Base-by-base conservation (phyloP, 106 monocot genomes). In the Ottelia alismoides region DNA sequence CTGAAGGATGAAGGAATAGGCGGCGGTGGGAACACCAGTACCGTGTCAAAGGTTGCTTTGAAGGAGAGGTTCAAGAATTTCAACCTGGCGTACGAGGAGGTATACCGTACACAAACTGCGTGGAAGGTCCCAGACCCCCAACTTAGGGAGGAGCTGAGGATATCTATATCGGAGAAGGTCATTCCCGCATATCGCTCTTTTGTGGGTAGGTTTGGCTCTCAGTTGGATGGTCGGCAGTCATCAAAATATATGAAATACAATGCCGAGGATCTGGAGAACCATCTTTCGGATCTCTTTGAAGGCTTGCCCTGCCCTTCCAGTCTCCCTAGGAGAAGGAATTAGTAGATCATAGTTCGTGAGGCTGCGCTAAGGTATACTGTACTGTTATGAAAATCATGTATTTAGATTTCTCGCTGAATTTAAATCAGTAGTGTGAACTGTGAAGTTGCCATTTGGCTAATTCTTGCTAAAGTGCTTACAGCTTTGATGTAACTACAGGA, bases 241-340 rank as follows among this genome's bases (percentile, higher is more conserved):
- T 25, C 31, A 1, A 68, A 35, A 44, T 68, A 60, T 28, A 60
- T 68, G 2, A 60, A 68, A 27, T 60, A 60, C 51, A 52, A 27
- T 17, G 12, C 31, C 11, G 68, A 68, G 31, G 68, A 68, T 45
- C 24, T 68, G 16, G 68, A 53, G 68, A 80, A 66, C 43, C 69
- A 69, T 60, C 47, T 84, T 20, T 26, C 62, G 5, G 76, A 84
- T 62, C 65, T 90, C 55, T 90, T 90, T 71, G 89, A 90, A 77
- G 89, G 80, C 12, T 25, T 29, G 14, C 30, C 56, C 57, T 48
- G 63, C 6, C 22, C 49, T 11, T 49, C 43, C 0, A 49, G 24
- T 31, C 14, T 56, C 54, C 46, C 43, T 1, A 65, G 70, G 56
- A 72, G 66, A 63, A 79, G 51, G 40, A 7, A 6, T 43, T 43